Evolutionary conservation across 306 rosid species (phyloP).

Genomic region (Calophaca sinica): DNA sequence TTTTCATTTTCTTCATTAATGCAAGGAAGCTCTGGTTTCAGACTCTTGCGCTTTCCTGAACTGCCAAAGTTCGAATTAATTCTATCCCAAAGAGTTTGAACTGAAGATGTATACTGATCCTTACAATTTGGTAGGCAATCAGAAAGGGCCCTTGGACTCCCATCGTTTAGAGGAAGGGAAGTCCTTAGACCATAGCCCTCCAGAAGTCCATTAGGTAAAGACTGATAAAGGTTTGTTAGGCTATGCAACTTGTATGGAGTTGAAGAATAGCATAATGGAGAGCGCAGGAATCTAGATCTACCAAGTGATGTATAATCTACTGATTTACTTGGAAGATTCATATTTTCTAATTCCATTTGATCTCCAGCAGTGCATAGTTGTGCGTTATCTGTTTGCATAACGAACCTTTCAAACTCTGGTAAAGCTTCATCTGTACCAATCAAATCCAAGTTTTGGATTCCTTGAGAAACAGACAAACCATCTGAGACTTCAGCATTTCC

Average conservation of each 20-base stretch:
- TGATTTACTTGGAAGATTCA: slow-evolving; percentile 52
- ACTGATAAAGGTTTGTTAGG: slow-evolving; percentile 46
- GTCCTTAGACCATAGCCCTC: slow-evolving; percentile 60
- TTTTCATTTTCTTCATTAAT: slow-evolving; percentile 88
- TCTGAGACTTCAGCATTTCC: slow-evolving; percentile 47
- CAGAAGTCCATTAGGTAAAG: slow-evolving; percentile 78
- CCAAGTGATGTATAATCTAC: slow-evolving; percentile 64
- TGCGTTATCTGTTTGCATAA: slow-evolving; percentile 64
- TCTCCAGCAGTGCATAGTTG: slow-evolving; percentile 56
- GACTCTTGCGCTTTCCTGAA: slow-evolving; percentile 74
- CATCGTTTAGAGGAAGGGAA: slow-evolving; percentile 50
- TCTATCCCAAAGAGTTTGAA: slow-evolving; percentile 80
- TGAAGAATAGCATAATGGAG: slow-evolving; percentile 66
- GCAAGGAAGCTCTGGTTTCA: slow-evolving; percentile 83
- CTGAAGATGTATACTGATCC: slow-evolving; percentile 60
- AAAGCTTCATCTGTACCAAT: slow-evolving; percentile 52
- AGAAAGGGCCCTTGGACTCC: slow-evolving; percentile 59
- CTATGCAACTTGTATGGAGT: slow-evolving; percentile 52
- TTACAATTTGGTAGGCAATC: slow-evolving; percentile 58
- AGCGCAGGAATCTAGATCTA: slow-evolving; percentile 63
- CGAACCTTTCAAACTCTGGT: slow-evolving; percentile 81
- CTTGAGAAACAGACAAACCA: slow-evolving; percentile 54
- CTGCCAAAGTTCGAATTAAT: slow-evolving; percentile 61
- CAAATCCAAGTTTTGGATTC: slow-evolving; percentile 50
- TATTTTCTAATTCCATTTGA: slow-evolving; percentile 56